Percentiles rank a stretch among this genome's conserved stretches.
Conservation (phyloP, 768 basidiomycete genomes). For the Termitomyces sp. region DNA sequence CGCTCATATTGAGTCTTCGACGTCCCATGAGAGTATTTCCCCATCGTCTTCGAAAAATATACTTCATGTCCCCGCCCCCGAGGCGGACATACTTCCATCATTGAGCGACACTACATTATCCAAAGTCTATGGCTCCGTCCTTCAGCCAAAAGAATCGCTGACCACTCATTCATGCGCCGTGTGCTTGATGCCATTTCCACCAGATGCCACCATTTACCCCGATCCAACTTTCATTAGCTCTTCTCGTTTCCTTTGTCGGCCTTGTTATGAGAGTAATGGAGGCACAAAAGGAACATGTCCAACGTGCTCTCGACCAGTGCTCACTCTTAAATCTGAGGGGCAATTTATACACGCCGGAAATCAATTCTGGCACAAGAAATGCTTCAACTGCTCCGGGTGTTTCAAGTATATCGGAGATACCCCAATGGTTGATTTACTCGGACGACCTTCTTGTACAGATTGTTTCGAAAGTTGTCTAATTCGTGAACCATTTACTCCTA, state of each 20-base stretch:
- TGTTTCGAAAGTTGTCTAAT: constrained; percentile 78
- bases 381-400: constrained; percentile 74
- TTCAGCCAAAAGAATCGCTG: constrained; percentile 76
- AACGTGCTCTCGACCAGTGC: constrained; percentile 62
- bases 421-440: constrained; percentile 82
- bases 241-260: constrained; percentile 66
- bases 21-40: constrained; percentile 33
- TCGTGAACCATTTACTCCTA: constrained; percentile 43
- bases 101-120: constrained; percentile 55
- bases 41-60: constrained; percentile 54
- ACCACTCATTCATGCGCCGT: constrained; percentile 61
- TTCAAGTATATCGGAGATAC: constrained; percentile 64
- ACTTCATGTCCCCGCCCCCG: constrained; percentile 46
- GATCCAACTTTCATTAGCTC: constrained; percentile 44
- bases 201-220: constrained; percentile 85
- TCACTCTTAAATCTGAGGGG: constrained; percentile 73
- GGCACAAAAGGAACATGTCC: constrained; percentile 76
- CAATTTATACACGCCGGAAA: constrained; percentile 68
- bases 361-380: constrained; percentile 76
- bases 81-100: constrained; percentile 58
- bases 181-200: constrained; percentile 62
- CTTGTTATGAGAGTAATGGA: constrained; percentile 67
- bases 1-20: constrained; percentile 52
- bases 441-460: constrained; percentile 71
- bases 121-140: constrained; percentile 81